These are phyloP conservation scores for Selenicereus undatus DNA, from an alignment of 148 eudicot genomes.

Conservation along the genomic window DNA sequence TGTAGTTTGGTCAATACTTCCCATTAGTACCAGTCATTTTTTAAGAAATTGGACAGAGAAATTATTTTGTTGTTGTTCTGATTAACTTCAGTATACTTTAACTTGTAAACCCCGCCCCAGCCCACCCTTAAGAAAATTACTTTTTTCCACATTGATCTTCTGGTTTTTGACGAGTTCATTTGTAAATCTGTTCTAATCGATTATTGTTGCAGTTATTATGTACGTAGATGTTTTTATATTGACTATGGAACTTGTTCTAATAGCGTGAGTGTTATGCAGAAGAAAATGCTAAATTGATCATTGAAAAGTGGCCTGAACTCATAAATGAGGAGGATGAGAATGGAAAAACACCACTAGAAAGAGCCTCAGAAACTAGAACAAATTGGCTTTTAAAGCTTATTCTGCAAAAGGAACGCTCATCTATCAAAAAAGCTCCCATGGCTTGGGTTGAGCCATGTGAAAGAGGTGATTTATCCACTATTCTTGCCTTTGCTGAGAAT, in stretches of 20 bases:
- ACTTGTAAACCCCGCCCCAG: too few species aligned
- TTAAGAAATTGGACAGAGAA: too few species aligned
- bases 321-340: not conserved
- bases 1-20: too few species aligned
- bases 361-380: not conserved
- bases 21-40: too few species aligned
- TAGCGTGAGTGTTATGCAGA: not conserved
- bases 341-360: not conserved
- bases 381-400: slow-evolving; percentile 14
- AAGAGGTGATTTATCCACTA: slow-evolving; percentile 7
- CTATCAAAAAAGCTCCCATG: not conserved
- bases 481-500: slow-evolving; percentile 4
- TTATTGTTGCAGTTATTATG: too few species aligned
- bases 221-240: too few species aligned
- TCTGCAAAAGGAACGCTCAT: slow-evolving; percentile 4
- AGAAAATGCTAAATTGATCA: not conserved
- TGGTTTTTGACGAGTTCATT: too few species aligned
- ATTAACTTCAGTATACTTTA: too few species aligned
- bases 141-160: too few species aligned
- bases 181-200: too few species aligned
- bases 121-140: too few species aligned
- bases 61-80: too few species aligned
- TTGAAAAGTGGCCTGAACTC: not conserved
- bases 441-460: slow-evolving; percentile 18
- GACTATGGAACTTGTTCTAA: not conserved